Base-by-base conservation (phyloP, 768 basidiomycete species). In the Pleurotus cornucopiae region DNA sequence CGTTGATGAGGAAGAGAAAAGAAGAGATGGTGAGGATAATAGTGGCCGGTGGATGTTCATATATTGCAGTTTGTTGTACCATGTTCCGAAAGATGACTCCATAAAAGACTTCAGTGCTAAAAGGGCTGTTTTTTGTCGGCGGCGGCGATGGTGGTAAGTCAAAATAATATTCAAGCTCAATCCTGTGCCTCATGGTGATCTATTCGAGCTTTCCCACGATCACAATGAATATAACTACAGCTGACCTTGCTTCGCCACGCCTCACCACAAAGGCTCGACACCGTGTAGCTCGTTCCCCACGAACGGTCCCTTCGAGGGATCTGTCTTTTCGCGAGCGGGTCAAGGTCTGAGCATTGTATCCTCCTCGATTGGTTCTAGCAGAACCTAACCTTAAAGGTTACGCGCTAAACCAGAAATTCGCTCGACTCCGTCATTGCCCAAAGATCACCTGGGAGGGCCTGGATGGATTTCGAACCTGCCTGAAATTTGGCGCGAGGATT, bases 1-100 rank as follows among this genome's bases (percentile, higher is more conserved):
- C 64, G 61, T 83, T 81, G 47, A 84, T 67, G 14, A 85, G 68
- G 65, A 75, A 80, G 11, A 88, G 60, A 58, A 83, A 83, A n/a
- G 79, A 75, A n/a, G 74, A 62, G 6, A 82, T 61, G 40, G 79
- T 70, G 51, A 86, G 71, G 6, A 86, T 67, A 21, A 63, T 38
- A 5, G 72, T 69, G n/a, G 70, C 53, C 0, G 62, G 47, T 11
- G 74, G 74, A 11, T 64, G 58, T 47, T 64, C 58, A 62, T 74
- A 74, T 5, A 51, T 39, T 9, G 54, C 41, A 5, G 52, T n/a
- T 39, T 57, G 21, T 23, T 21, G 21, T 48, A 6, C 43, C 53
- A 54, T 54, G 18, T 43, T 30, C 44, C 53, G 2, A 43, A 25
- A 41, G 1, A 54, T 38, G 12, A 20, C 49, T 51, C 49, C 49